A percentile compares a stretch with the other conserved stretches of the same genome.
phyloP scores from a whole-genome alignment of 2,329 filamentous ascomycete species.

The Colletotrichum sp. region DNA sequence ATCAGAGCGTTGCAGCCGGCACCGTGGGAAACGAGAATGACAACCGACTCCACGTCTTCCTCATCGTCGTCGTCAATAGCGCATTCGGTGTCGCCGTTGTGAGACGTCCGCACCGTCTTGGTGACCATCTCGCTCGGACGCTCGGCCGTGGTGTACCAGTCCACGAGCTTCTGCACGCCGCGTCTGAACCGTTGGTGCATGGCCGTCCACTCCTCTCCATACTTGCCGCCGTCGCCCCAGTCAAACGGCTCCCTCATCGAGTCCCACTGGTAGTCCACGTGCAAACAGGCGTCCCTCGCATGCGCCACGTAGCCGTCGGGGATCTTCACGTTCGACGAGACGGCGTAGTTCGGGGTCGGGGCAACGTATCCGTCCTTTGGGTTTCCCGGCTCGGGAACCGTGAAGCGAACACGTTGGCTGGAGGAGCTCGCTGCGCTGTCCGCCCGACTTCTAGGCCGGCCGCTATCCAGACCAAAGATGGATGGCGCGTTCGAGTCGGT shows the following conservation, averaged over 20 bases:
- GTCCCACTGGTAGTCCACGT: constrained; percentile 96
- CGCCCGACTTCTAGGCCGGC: constrained; percentile 33
- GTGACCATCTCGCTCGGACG: constrained; percentile 57
- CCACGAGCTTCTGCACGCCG: constrained; percentile 78
- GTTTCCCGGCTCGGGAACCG: constrained; percentile 11
- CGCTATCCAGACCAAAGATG: constrained; percentile 26
- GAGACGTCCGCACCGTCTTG: constrained; percentile 41
- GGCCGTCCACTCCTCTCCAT: constrained; percentile 91
- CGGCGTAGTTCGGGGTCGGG: constrained; percentile 81
- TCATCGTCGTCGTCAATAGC: constrained; percentile 55
- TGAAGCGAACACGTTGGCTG: constrained; percentile 15
- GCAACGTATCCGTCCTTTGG: constrained; percentile 66
- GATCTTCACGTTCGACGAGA: constrained; percentile 81
- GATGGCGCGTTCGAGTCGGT: constrained; percentile 18
- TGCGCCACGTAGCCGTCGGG: constrained; percentile 89
- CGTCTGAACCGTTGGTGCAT: constrained; percentile 92
- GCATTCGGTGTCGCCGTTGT: constrained; percentile 33
- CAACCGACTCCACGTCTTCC: constrained; percentile 74
- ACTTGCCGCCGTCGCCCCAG: constrained; percentile 88
- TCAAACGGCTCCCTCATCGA: constrained; percentile 79
- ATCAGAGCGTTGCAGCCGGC: constrained; percentile 96
- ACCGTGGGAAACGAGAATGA: constrained; percentile 91
- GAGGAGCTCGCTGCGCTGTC: constrained; percentile 27
- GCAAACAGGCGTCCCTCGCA: constrained; percentile 83
- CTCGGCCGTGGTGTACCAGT: constrained; percentile 76